Base-by-base conservation (phyloP, 805 yeast genomes). In the Saitoella complicata region DNA sequence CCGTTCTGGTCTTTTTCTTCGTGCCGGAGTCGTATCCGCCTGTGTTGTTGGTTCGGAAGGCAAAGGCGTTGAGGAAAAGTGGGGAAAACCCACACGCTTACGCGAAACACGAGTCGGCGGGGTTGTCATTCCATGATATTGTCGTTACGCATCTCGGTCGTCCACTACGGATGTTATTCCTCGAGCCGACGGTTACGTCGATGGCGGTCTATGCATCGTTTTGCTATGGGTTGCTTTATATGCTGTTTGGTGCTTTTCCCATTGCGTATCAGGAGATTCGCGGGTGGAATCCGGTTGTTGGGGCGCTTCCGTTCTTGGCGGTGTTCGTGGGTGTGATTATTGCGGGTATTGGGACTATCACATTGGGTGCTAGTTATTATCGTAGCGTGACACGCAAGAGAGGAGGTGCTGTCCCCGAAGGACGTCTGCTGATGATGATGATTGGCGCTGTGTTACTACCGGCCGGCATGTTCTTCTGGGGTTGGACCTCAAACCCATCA, bases 151-250 rank as follows among this genome's bases (percentile, higher is more conserved):
- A 76, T 3, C 48, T 58, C 32, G 30, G 45, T 10, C 73, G 95
- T 54, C 97, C 97, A 2, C 64, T 88, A 49, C 76, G 74, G 52
- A 83, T 88, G 64, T 75, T 76, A 11, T 61, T 73, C 13, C 70
- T 71, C 8, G 32, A 32, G n/a, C 73, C 73, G 0, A 67, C 69
- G 41, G 58, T 68, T 40, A 55, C 62, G 21, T 52, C 65, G 47
- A 52, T 69, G 40, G 64, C 70, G 21, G 39, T 59, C 21, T 69
- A 63, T 57, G 68, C 67, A 21, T 57, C 66, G 34, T 69, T 65
- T 48, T 66, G 66, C 12, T 70, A 61, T 48, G 73, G 72, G 3
- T 53, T 69, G 31, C 52, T 69, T 47, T 70, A 68, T 53, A 53
- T 69, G 43, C 56, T 60, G 32, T 60, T 69, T 49, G 59, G 69